Base-by-base conservation (phyloP, 768 basidiomycete genomes). In the Russula foetens region DNA sequence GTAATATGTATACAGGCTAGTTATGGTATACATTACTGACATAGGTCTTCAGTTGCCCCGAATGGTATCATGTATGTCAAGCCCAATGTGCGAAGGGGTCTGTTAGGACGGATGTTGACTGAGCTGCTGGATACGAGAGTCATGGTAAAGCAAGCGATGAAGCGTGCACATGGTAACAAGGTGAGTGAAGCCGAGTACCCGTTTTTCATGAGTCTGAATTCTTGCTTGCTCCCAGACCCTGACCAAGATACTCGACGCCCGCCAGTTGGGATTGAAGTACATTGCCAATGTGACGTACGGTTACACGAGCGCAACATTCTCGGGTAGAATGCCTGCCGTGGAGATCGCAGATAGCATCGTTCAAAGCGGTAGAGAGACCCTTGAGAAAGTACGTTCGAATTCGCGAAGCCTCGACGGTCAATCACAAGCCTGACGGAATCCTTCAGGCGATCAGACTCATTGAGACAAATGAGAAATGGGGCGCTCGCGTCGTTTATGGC, bases 301-400 rank as follows among this genome's bases (percentile, higher is more conserved):
- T 0, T 98, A 99, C 70, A 98, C 96, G 0, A 81, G 89, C 61
- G 97, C 97, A 2, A 88, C 90, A 1, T 97, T 85, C 69, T 98
- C 95, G 17, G 97, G 97, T 2, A 79, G 97, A 50, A 98, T 99
- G 97, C 97, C 97, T 24, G 92, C 91, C 11, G 95, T 98, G 21
- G 95, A 98, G 71, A 92, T 99, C 43, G 97, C 97, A 0, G 97
- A 99, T 68, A 92, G 92, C 58, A 98, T 98, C 66, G 96, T 99
- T 0, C 94, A 98, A 74, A 95, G 84, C 45, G 96, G 97, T 6
- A 80, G 97, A 43, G 95, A 98, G 73, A 98, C 92, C 0, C 75
- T 98, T 23, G 96, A 98, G 72, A 92, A 93, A 82, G 95, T 88
- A 41, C 9, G 75, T 66, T 11, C n/a, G 23, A 35, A 47, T 24